Conservation (phyloP, 805 yeast genomes). For the Wilhelminamyces savonicus region DNA sequence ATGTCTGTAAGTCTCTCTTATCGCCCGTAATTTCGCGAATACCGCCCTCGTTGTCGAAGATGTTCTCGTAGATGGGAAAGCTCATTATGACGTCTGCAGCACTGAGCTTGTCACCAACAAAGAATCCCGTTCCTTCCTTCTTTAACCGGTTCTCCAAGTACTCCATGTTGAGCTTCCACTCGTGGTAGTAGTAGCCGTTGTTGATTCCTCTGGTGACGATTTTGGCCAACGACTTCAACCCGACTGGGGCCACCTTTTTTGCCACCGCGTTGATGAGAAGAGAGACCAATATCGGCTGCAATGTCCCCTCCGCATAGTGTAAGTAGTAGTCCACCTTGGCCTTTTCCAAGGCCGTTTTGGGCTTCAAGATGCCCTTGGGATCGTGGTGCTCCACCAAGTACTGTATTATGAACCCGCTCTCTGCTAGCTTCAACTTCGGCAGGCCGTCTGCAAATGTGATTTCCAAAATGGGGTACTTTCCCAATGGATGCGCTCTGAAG, state of each 20-base stretch:
- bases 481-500: slow-evolving; percentile 27
- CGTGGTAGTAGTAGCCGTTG: slow-evolving; percentile 18
- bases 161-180: slow-evolving; percentile 15
- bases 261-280: slow-evolving; percentile 21
- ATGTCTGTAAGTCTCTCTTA: slow-evolving; percentile 21
- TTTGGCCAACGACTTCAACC: slow-evolving; percentile 14
- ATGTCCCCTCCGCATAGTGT: slow-evolving; percentile 19
- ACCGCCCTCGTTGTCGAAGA: slow-evolving; percentile 31
- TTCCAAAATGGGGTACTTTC: slow-evolving; percentile 31
- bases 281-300: slow-evolving; percentile 16
- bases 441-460: slow-evolving; percentile 26
- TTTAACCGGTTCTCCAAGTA: slow-evolving; percentile 24
- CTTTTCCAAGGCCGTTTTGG: slow-evolving; percentile 6
- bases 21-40: slow-evolving; percentile 28
- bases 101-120: slow-evolving; percentile 31
- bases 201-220: slow-evolving; percentile 17
- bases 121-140: slow-evolving; percentile 26
- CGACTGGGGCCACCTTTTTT: slow-evolving; percentile 20
- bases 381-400: slow-evolving; percentile 32
- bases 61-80: slow-evolving; percentile 29
- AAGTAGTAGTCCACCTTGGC: slow-evolving; percentile 16
- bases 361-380: slow-evolving; percentile 18
- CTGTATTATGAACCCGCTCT: slow-evolving; percentile 34
- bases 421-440: slow-evolving; percentile 21
- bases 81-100: slow-evolving; percentile 34